Percentiles rank a stretch among this genome's conserved stretches.
Conservation (phyloP, 106 monocot genomes). For the Gastrodia elata region DNA sequence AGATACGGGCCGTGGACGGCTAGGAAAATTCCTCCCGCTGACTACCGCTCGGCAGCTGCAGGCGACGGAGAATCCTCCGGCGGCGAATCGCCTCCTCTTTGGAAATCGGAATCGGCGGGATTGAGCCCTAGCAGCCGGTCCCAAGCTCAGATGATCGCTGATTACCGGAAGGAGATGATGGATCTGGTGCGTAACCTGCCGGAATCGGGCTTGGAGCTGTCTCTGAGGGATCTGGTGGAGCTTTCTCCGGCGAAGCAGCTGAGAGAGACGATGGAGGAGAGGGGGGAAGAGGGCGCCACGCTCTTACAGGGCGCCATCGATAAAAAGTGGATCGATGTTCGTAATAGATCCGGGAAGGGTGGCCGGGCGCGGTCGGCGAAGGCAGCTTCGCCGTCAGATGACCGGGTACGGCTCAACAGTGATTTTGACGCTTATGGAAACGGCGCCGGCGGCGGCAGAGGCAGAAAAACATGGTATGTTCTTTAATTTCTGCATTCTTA, state of each 20-base stretch:
- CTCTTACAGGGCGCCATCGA: too few relatives aligned
- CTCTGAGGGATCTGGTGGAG: constrained; percentile 42
- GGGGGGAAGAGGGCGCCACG: neutral
- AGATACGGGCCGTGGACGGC: constrained; percentile 29
- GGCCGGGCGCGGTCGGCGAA: too few relatives aligned
- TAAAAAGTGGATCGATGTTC: too few relatives aligned
- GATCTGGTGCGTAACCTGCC: constrained; percentile 32
- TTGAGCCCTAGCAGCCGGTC: constrained; percentile 1
- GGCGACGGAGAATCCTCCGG: constrained; percentile 4
- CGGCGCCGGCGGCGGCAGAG: too few relatives aligned
- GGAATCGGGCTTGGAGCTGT: constrained; percentile 34
- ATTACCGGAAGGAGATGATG: constrained; percentile 45
- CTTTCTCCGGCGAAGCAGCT: neutral
- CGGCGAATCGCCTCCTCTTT: constrained; percentile 34
- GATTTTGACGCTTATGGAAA: too few relatives aligned
- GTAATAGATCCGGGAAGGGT: too few relatives aligned
- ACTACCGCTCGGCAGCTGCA: neutral
- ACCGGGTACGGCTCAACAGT: too few relatives aligned
- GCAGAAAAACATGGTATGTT: too few relatives aligned
- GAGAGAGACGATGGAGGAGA: neutral
- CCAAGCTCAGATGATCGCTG: constrained; percentile 20
- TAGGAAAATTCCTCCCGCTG: neutral
- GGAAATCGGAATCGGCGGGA: constrained; percentile 11
- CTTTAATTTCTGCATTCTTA: too few relatives aligned
- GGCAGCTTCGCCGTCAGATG: too few relatives aligned